Evolutionary conservation across 495 filamentous ascomycete genomes (phyloP).

Genomic region (Penicillium soppii): DNA sequence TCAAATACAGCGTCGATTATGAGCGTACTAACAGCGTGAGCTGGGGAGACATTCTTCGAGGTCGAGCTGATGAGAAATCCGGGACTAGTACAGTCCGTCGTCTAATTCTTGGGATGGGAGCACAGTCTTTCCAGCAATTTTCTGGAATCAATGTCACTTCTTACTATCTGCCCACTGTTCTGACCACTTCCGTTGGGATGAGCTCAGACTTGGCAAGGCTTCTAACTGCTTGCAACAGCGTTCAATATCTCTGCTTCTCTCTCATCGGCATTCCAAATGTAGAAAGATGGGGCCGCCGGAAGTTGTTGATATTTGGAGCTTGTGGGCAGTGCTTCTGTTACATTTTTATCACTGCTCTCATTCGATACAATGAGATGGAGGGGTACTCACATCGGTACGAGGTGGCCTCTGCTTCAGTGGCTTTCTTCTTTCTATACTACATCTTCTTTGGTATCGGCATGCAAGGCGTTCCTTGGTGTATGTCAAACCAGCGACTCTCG

Average conservation of each 20-base stretch:
- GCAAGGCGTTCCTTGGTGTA: conserved; percentile 35
- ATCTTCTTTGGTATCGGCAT: conserved; percentile 50
- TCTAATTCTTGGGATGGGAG: conserved; percentile 41
- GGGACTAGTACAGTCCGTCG: conserved; percentile 39
- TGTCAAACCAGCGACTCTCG: conserved; percentile 20
- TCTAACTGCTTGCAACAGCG: conserved; percentile 35
- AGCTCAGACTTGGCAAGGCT: conserved; percentile 24
- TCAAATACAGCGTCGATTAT: conserved; percentile 16
- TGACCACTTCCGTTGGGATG: conserved; percentile 14
- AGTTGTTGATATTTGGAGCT: conserved; percentile 39
- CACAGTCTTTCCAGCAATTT: conserved; percentile 51
- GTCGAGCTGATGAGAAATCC: conserved; percentile 24
- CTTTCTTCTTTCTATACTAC: conserved; percentile 53
- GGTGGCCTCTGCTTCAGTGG: conserved; percentile 34
- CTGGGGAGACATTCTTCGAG: conserved; percentile 13
- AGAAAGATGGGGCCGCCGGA: conserved; percentile 38
- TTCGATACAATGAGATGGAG: conserved; percentile 38
- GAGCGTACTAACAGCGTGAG: conserved; percentile 13
- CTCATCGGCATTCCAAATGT: conserved; percentile 44
- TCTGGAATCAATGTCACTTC: conserved; percentile 25
- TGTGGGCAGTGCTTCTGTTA: conserved; percentile 47
- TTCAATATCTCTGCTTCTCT: conserved; percentile 35
- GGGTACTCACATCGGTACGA: conserved; percentile 18
- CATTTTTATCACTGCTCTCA: conserved; percentile 45
- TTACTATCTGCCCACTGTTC: conserved; percentile 29